These are phyloP conservation scores for Leccinellum luteum DNA, from an alignment of 768 basidiomycete genomes.

Conservation along the genomic window DNA sequence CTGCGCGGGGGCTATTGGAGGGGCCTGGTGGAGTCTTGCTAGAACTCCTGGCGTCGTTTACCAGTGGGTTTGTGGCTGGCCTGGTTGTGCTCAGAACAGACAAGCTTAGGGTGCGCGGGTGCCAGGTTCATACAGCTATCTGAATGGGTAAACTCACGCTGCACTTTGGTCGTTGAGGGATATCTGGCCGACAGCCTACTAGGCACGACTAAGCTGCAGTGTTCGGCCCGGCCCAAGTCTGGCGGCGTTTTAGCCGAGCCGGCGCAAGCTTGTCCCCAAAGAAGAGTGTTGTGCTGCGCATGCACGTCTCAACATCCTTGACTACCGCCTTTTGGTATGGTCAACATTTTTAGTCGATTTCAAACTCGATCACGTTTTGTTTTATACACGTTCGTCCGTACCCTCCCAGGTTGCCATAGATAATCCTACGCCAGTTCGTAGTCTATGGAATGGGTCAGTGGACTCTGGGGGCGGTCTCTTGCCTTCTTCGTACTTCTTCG, in stretches of 20 bases:
- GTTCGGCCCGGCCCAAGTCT: neutral
- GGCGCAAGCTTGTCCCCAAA: neutral
- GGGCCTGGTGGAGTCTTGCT: neutral
- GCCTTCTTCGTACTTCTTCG: neutral
- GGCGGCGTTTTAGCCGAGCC: neutral
- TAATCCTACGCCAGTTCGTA: neutral
- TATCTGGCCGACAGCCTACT: neutral
- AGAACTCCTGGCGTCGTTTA: neutral
- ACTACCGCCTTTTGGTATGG: neutral
- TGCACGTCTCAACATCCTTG: neutral
- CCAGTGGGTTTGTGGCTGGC: neutral
- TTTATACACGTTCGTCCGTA: neutral
- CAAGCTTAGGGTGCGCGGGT: neutral
- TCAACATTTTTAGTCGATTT: neutral
- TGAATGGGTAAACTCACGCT: neutral
- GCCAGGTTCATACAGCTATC: neutral
- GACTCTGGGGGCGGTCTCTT: neutral
- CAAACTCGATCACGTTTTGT: neutral
- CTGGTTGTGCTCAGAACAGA: neutral
- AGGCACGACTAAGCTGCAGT: neutral
- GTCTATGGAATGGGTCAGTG: neutral
- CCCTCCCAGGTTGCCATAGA: neutral
- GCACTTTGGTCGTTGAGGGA: neutral
- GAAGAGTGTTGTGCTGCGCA: neutral
- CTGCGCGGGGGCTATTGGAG: neutral